Base-by-base conservation (phyloP, 176 grass and related monocot species). In the Phragmites australis region DNA sequence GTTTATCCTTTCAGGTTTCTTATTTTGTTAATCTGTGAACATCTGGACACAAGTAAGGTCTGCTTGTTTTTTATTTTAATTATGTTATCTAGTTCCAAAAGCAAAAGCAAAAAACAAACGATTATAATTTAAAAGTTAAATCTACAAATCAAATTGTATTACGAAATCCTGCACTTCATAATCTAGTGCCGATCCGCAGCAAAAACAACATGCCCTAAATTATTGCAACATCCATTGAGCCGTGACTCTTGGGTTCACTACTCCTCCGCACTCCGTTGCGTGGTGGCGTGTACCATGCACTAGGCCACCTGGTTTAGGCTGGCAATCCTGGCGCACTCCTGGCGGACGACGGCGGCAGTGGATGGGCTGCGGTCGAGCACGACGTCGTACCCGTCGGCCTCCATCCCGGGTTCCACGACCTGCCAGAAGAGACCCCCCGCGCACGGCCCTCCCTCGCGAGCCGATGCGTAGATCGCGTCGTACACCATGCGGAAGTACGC, bases 391-490 rank as follows among this genome's bases (percentile, higher is more conserved):
- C 94, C 89, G 25, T 94, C 91, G 1, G 82, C 51, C 59, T 93
- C 91, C 91, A 97, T 97, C 39, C 91, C 89, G 25, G 85, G 69
- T 65, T 77, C 89, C 84, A 97, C 70, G 12, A 93, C 84, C 55
- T 97, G 89, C 94, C 91, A 97, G 75, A 93, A 97, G 22, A 97
- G 68, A 0, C 73, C 89, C 1, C 94, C 91, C 0, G 78, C 94
- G 64, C 82, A 87, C 41, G 94, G 29, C 5, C 89, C 94, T 1
- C 82, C 82, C 5, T 40, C 66, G 4, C 75, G 34, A 26, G 87
- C 88, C 5, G 91, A 91, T 17, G 66, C 52, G 50, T 93, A 93
- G 23, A 93, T 74, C 18, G 64, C 40, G 30, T 83, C 84, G 57
- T 75, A 93, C 59, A 97, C 85, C 60, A 56, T 86, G 56, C 49